Base-by-base conservation (phyloP, 805 yeast species). In the Yarrowia sp. region DNA sequence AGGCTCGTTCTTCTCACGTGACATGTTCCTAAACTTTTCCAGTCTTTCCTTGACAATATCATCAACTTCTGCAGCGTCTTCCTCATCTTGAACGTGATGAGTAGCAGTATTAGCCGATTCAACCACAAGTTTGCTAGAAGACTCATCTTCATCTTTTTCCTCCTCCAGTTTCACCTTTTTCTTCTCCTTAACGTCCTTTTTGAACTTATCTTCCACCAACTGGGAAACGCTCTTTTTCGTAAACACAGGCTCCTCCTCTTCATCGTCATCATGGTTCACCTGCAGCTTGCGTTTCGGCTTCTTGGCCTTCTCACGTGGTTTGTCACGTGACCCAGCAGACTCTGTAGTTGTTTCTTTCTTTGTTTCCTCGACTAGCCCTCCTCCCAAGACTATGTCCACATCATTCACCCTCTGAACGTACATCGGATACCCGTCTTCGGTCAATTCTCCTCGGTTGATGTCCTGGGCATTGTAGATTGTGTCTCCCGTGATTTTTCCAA, bases 401-500 rank as follows among this genome's bases (percentile, higher is more conserved):
- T 3, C 30, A n/a, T 24, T 12, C 17, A 55, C 30, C 12, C 39
- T 55, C 39, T 55, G 63, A 5, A 55, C 63, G 30, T 40, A 55
- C 63, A 55, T n/a, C 9, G 63, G 63, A 10, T 55, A 55, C 5
- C 63, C 63, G n/a, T 55, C 66, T 44, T 60, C 53, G 0, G 53
- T 60, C 34, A 43, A 24, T 24, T 76, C 78, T 50, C 81, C 67
- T 46, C 83, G 84, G 3, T 80, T 74, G 6, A 88, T 86, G 56
- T 79, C 79, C 42, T 83, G 74, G 14, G 86, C 82, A 38, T 79
- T 84, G 76, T 81, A 89, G 5, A 86, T 80, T 0, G 87, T 79
- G 40, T 84, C 84, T 3, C 86, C 90, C 2, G 82, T 82, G 14
- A 88, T 78, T 69, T 84, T 83, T 2, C 93, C 94, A 71, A 88